These are phyloP conservation scores for Neurospora pannonica DNA, from an alignment of 495 filamentous ascomycete species.

Conservation along the genomic window DNA sequence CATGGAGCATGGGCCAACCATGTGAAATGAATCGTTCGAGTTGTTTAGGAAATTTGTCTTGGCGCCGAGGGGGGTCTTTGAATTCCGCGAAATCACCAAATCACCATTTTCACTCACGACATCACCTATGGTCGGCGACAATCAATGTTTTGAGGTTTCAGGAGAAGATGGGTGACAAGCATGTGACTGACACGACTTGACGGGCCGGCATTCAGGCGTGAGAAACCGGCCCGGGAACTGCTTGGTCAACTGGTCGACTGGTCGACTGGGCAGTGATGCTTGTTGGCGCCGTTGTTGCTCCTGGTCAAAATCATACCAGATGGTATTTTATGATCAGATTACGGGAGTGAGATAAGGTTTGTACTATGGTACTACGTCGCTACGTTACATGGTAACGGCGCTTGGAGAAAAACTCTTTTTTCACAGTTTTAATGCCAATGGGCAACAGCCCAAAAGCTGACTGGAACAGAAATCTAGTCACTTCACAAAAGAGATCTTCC, in stretches of 20 bases:
- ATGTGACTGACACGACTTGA: neutral
- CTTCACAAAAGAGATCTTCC: neutral
- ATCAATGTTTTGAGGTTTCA: neutral
- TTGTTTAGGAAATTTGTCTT: neutral
- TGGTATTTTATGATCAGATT: neutral
- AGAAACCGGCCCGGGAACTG: neutral
- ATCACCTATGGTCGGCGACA: neutral
- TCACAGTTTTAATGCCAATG: neutral
- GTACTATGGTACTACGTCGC: neutral
- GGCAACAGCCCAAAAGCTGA: too few species aligned
- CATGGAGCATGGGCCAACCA: neutral
- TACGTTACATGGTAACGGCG: neutral
- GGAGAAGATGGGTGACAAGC: neutral
- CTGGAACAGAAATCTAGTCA: neutral
- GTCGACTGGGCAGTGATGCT: neutral
- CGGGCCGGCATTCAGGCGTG: neutral
- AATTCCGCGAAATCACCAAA: neutral
- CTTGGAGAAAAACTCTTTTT: neutral
- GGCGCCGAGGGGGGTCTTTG: neutral
- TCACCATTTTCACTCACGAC: neutral
- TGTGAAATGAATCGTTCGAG: neutral
- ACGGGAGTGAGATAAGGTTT: neutral
- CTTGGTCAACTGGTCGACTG: neutral
- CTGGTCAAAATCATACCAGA: neutral
- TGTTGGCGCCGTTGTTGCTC: neutral